Percentiles rank a stretch among this genome's conserved stretches.
These are phyloP conservation scores for Botrytis byssoidea DNA, from an alignment of 2,329 filamentous ascomycete species.

Conservation along the genomic window DNA sequence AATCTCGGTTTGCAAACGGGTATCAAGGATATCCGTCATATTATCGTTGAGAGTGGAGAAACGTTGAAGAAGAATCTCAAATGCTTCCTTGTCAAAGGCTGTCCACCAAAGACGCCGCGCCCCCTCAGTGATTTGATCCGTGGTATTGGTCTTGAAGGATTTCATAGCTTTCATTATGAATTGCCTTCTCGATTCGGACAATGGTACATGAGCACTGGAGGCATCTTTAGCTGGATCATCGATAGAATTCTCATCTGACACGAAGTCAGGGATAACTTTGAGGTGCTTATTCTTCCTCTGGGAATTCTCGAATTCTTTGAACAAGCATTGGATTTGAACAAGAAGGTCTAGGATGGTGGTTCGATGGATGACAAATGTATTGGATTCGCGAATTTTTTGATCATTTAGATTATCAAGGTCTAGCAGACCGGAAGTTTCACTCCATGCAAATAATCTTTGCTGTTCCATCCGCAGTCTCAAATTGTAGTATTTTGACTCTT, in stretches of 20 bases:
- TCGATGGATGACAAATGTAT: slow-evolving; percentile 49
- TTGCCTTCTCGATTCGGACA: slow-evolving; percentile 43
- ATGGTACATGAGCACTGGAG: slow-evolving; percentile 46
- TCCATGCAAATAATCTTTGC: slow-evolving; percentile 51
- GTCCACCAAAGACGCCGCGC: slow-evolving; percentile 44
- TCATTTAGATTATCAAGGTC: slow-evolving; percentile 45
- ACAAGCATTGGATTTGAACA: slow-evolving; percentile 48
- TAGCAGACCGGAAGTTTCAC: slow-evolving; percentile 49
- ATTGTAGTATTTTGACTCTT: slow-evolving; percentile 50
- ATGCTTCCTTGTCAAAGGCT: slow-evolving; percentile 48
- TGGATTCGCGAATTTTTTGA: slow-evolving; percentile 46
- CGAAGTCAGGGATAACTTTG: slow-evolving; percentile 39
- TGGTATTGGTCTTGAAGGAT: slow-evolving; percentile 42
- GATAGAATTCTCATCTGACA: slow-evolving; percentile 25
- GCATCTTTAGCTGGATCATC: slow-evolving; percentile 46
- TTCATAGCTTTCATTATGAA: slow-evolving; percentile 49
- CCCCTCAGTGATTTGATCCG: slow-evolving; percentile 33
- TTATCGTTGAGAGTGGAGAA: slow-evolving; percentile 49
- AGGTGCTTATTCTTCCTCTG: slow-evolving; percentile 44
- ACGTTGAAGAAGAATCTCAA: slow-evolving; percentile 46
- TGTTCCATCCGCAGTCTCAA: slow-evolving; percentile 51
- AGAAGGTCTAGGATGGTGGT: slow-evolving; percentile 50
- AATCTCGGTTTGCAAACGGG: slow-evolving; percentile 48
- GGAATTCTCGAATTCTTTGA: slow-evolving; percentile 47
- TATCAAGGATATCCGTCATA: slow-evolving; percentile 50